These are phyloP conservation scores for Amanita jacksonii DNA, from an alignment of 768 basidiomycete genomes.

Conservation along the genomic window DNA sequence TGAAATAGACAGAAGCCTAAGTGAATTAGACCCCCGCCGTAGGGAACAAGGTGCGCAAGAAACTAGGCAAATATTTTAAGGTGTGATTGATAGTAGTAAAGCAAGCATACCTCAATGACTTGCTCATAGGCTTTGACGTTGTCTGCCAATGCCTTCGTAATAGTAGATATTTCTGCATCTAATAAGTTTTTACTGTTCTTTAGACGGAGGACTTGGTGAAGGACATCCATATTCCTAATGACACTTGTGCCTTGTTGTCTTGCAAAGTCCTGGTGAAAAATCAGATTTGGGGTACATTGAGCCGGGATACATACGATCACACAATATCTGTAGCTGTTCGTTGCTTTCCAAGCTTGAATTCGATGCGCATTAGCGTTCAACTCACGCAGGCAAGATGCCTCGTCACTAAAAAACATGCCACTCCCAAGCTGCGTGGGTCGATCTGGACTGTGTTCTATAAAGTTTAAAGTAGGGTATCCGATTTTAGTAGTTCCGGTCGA, in stretches of 20 bases:
- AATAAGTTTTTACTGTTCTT: slow-evolving; percentile 62
- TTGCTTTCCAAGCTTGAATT: slow-evolving; percentile 90
- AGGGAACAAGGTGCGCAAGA: slow-evolving; percentile 65
- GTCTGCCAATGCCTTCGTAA: slow-evolving; percentile 66
- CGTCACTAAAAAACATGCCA: slow-evolving; percentile 74
- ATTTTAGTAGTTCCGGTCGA: slow-evolving; percentile 69
- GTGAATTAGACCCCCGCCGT: slow-evolving; percentile 75
- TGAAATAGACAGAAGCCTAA: slow-evolving; percentile 90
- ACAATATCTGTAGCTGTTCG: slow-evolving; percentile 68
- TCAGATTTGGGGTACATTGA: slow-evolving; percentile 10
- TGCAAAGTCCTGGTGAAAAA: slow-evolving; percentile 51
- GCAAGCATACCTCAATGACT: slow-evolving; percentile 69
- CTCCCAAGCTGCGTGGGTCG: slow-evolving; percentile 55
- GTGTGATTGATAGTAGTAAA: background rate
- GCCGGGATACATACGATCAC: slow-evolving; percentile 37
- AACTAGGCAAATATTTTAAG: slow-evolving; percentile 38
- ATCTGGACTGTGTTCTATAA: slow-evolving; percentile 33
- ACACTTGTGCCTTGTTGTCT: slow-evolving; percentile 42
- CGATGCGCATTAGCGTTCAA: slow-evolving; percentile 67
- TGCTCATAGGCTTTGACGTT: slow-evolving; percentile 78
- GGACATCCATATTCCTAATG: slow-evolving; percentile 74
- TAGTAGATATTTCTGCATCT: slow-evolving; percentile 64
- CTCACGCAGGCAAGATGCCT: slow-evolving; percentile 55
- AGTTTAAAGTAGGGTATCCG: slow-evolving; percentile 55
- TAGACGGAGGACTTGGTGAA: slow-evolving; percentile 79